phyloP scores from a whole-genome alignment of 805 yeast genomes.

The Starmerella stigmatis region DNA sequence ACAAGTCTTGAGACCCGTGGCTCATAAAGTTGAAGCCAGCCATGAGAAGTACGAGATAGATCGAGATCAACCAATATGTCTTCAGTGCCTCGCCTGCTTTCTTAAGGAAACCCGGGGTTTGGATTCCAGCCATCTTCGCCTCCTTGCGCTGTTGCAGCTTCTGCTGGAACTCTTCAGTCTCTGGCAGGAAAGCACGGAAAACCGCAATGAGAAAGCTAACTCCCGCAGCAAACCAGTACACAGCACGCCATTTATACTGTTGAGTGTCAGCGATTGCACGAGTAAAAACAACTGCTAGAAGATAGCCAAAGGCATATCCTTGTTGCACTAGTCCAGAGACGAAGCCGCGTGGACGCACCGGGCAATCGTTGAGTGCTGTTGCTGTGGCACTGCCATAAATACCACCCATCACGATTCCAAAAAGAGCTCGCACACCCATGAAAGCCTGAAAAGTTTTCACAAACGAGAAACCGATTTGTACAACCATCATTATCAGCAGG shows the following conservation, averaged over 20 bases:
- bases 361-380: constrained; percentile 57
- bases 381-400: constrained; percentile 56
- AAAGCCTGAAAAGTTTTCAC: constrained; percentile 49
- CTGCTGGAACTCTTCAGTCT: constrained; percentile 43
- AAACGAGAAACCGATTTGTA: constrained; percentile 60
- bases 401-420: constrained; percentile 67
- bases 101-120: constrained; percentile 18
- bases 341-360: constrained; percentile 47
- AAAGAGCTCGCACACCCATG: constrained; percentile 50
- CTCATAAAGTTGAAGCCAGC: constrained; percentile 62
- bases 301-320: constrained; percentile 66
- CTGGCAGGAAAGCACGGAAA: constrained; percentile 52
- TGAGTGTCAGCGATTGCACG: constrained; percentile 46
- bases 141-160: constrained; percentile 23
- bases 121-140: constrained; percentile 18
- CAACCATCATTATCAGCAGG: constrained; percentile 40
- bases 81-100: constrained; percentile 34
- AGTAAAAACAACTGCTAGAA: constrained; percentile 53
- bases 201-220: constrained; percentile 48
- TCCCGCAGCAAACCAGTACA: constrained; percentile 67
- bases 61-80: constrained; percentile 50
- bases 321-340: constrained; percentile 66
- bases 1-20: constrained; percentile 67
- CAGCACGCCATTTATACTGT: constrained; percentile 53
- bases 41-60: constrained; percentile 51